A percentile compares a stretch with the other conserved stretches of the same genome.
These are phyloP conservation scores for Candida frijolesensis DNA, from an alignment of 1,139 yeast species.

Conservation along the genomic window DNA sequence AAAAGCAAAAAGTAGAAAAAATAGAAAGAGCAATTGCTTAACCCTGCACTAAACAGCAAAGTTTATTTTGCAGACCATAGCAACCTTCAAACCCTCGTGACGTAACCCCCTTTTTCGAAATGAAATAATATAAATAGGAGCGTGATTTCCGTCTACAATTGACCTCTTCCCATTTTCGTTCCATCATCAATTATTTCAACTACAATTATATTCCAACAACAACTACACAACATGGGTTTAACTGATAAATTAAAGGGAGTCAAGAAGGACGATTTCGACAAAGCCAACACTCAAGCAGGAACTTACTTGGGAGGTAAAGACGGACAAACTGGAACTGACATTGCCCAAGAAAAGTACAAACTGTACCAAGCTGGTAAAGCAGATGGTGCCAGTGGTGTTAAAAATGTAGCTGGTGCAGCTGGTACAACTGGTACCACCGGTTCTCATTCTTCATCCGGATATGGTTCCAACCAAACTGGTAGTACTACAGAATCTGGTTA, in stretches of 20 bases:
- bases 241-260: conserved; percentile 12
- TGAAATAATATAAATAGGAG: too few species aligned
- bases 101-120: too few species aligned
- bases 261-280: conserved; percentile 14
- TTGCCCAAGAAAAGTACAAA: conserved; percentile 15
- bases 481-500: neutral
- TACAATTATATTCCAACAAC: too few species aligned
- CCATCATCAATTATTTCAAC: too few species aligned
- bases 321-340: conserved; percentile 16
- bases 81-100: too few species aligned
- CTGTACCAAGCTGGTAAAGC: conserved; percentile 8
- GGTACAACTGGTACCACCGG: neutral
- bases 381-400: neutral
- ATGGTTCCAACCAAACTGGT: conserved; percentile 8
- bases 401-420: conserved; percentile 2
- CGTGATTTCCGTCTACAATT: too few species aligned
- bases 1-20: neutral
- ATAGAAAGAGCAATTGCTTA: neutral
- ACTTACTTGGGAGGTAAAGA: conserved; percentile 15
- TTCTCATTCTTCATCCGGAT: conserved; percentile 8
- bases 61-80: too few species aligned
- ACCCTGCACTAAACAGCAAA: neutral
- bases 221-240: too few species aligned
- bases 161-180: too few species aligned
- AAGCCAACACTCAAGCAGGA: conserved; percentile 14